Base-by-base conservation (phyloP, 495 filamentous ascomycete species). In the Coniosporium apollinis region DNA sequence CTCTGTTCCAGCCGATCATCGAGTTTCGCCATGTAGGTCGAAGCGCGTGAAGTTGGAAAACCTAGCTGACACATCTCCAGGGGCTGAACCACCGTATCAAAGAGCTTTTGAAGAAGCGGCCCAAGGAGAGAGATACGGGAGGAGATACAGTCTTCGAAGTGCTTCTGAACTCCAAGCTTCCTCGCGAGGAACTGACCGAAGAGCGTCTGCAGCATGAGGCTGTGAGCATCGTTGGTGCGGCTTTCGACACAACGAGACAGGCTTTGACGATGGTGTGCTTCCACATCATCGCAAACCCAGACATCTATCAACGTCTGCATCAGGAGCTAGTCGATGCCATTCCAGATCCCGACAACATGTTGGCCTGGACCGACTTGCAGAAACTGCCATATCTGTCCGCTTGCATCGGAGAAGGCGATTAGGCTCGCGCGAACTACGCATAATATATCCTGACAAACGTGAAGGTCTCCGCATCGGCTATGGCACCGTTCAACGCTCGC, bases 371-470 rank as follows among this genome's bases (percentile, higher is more conserved):
- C 19, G 28, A 47, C 3, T 32, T 61, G 10, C 56, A 62, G 36
- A 45, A 47, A 19, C 38, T 63, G 5, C 53, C 60, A 10, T 63
- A 54, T 26, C 33, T 61, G 6, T 15, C 19, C 5, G 64, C 56
- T 9, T 45, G 60, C 24, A 54, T 68, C 30, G 48, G 62, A 10
- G 63, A 69, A n/a, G n/a, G n/a, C n/a, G n/a, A n/a, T n/a, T n/a
- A n/a, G n/a, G n/a, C n/a, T n/a, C n/a, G n/a, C n/a, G n/a, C n/a
- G n/a, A n/a, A n/a, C n/a, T n/a, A n/a, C n/a, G n/a, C n/a, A n/a
- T n/a, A n/a, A n/a, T n/a, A n/a, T n/a, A n/a, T n/a, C n/a, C n/a
- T n/a, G n/a, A n/a, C n/a, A n/a, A n/a, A n/a, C n/a, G n/a, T n/a
- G n/a, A n/a, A n/a, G n/a, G n/a, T n/a, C n/a, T n/a, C n/a, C n/a